Evolutionary conservation across 1,139 yeast genomes (phyloP), one percentile per base, ranked within the genome.

Genomic region (Diutina scorzettiae): DNA sequence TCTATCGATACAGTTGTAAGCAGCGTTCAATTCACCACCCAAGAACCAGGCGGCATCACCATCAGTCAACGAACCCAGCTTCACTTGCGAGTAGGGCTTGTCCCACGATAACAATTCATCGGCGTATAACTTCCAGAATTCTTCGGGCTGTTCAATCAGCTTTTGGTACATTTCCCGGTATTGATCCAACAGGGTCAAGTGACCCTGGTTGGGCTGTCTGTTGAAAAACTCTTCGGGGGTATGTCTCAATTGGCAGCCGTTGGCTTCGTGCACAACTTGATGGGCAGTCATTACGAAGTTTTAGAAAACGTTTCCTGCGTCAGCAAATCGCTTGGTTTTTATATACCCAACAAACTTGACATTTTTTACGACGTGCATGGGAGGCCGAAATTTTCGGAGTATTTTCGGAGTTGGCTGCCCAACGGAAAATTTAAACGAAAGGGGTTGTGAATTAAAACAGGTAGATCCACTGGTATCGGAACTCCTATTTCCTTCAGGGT

Each of bases 1-100:
- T 69, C 97, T 79, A 65, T 91, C 98, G 52, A 91, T 95, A 74
- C 96, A 84, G 71, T 91, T 91, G 69, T 81, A 89, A 46, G 86
- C 73, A 41, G 98, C 97, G 58, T 91, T 91, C 60, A 91, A 75
- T 65, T 83, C 81, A 58, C 98, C 98, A 48, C 86, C 91, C 43
- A 86, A 63, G 58, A 91, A 91, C 97, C 97, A 91, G 37, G 95
- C 82, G 34, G 78, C 71, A 56, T 89, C 94, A 51, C 96, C 97
- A 50, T 77, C 64, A 47, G 69, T 69, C 54, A 91, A 74, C 44
- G 81, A 71, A 21, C 96, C 96, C 39, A 76, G 58, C 52, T 73
- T 71, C 44, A 84, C 95, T 46, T 78, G 73, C 54, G 72, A 66
- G 64, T 85, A 91, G 49, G 82, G 93, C 51, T 69, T 76, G 62